Conservation (phyloP, 768 basidiomycete genomes). For the Leccinum variicolor region DNA sequence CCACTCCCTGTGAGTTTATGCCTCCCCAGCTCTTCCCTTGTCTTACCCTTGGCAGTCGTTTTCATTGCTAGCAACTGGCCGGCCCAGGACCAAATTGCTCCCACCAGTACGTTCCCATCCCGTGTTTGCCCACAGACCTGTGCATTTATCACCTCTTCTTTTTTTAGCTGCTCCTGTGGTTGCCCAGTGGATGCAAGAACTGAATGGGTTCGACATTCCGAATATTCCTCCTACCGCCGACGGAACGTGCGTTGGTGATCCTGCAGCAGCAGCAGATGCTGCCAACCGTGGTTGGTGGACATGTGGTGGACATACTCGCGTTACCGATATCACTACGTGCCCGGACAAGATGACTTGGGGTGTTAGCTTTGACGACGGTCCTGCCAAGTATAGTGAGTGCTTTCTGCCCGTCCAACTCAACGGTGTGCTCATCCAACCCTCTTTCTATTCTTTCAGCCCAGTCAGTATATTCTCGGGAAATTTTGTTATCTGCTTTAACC, state of each 20-base stretch:
- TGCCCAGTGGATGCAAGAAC: slow-evolving; percentile 70
- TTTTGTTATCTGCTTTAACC: not conserved
- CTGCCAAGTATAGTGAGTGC: slow-evolving; percentile 71
- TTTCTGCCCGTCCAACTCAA: not conserved
- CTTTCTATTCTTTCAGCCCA: slow-evolving; percentile 39
- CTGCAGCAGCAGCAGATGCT: slow-evolving; percentile 52
- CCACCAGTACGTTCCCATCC: slow-evolving; percentile 44
- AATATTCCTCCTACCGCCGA: slow-evolving; percentile 57
- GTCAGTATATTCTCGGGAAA: slow-evolving; percentile 31
- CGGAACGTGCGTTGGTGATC: slow-evolving; percentile 65
- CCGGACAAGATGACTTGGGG: slow-evolving; percentile 74
- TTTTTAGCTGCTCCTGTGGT: slow-evolving; percentile 44
- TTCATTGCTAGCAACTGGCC: slow-evolving; percentile 57
- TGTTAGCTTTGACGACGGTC: slow-evolving; percentile 87
- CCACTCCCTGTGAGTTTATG: slow-evolving; percentile 51
- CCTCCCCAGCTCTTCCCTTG: not conserved
- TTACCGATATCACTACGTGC: slow-evolving; percentile 61
- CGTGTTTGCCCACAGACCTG: not conserved
- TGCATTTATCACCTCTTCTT: not conserved
- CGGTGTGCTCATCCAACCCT: slow-evolving; percentile 6
- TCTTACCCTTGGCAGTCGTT: slow-evolving; percentile 36
- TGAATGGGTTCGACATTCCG: slow-evolving; percentile 70
- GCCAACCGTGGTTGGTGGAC: slow-evolving; percentile 87
- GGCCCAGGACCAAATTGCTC: slow-evolving; percentile 53
- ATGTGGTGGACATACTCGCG: slow-evolving; percentile 68